phyloP scores from a whole-genome alignment of 768 basidiomycete species.

The Termitomyces sp. region DNA sequence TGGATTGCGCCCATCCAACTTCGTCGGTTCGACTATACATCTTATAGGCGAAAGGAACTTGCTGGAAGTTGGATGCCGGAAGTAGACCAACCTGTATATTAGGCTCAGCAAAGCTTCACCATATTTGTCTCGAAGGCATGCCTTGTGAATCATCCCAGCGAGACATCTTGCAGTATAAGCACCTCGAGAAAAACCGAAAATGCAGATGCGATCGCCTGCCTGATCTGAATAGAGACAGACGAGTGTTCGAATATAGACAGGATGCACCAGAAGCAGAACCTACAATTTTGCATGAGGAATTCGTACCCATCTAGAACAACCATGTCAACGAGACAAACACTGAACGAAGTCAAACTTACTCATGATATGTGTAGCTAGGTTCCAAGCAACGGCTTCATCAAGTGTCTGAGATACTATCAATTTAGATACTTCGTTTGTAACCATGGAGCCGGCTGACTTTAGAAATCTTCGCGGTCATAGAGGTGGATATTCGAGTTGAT shows the following conservation, averaged over 20 bases:
- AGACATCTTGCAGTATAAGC: conserved; percentile 43
- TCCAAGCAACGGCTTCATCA: conserved; percentile 41
- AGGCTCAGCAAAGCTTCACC: not conserved
- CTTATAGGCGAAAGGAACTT: conserved; percentile 56
- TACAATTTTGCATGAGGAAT: conserved; percentile 57
- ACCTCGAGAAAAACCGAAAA: conserved; percentile 49
- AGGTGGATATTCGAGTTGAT: not conserved
- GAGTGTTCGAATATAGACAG: not conserved
- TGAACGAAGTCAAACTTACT: conserved; percentile 13
- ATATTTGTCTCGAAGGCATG: conserved; percentile 23
- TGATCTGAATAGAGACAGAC: conserved; percentile 4
- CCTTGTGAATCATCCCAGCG: conserved; percentile 47
- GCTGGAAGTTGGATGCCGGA: conserved; percentile 45
- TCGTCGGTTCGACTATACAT: conserved; percentile 16
- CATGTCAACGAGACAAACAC: not conserved
- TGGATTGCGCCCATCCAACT: no score
- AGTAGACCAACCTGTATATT: conserved; percentile 46
- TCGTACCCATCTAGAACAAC: conserved; percentile 40
- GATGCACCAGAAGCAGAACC: not conserved
- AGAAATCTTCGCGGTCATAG: conserved; percentile 9
- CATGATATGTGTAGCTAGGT: conserved; percentile 34
- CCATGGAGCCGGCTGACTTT: conserved; percentile 14
- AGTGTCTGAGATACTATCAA: conserved; percentile 19
- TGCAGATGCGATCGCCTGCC: conserved; percentile 48
- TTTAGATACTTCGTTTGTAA: not conserved